These are phyloP conservation scores for Blastobotrys indianensis DNA, from an alignment of 1,139 yeast genomes.

Conservation along the genomic window DNA sequence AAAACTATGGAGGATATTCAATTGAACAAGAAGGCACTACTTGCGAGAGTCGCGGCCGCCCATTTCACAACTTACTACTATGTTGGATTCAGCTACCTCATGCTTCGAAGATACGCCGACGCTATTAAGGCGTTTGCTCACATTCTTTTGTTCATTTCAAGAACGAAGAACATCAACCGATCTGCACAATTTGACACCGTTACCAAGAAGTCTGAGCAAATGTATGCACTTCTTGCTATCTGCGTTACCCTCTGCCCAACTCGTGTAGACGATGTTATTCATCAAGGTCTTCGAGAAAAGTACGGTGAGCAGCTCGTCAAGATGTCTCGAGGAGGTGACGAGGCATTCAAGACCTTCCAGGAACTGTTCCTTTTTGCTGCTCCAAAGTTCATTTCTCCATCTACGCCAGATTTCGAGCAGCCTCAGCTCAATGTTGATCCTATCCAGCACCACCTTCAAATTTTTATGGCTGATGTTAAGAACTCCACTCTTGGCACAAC, in stretches of 20 bases:
- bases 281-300: slow-evolving; percentile 41
- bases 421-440: slow-evolving; percentile 37
- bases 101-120: slow-evolving; percentile 45
- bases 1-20: slow-evolving; percentile 44
- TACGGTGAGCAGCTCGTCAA: slow-evolving; percentile 42
- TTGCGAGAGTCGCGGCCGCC: slow-evolving; percentile 42
- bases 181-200: slow-evolving; percentile 43
- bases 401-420: slow-evolving; percentile 34
- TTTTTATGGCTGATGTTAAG: slow-evolving; percentile 40
- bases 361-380: slow-evolving; percentile 43
- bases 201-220: slow-evolving; percentile 46
- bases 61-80: slow-evolving; percentile 47
- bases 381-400: slow-evolving; percentile 44
- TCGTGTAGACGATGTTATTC: slow-evolving; percentile 41
- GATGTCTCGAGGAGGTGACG: slow-evolving; percentile 41
- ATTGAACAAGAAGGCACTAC: slow-evolving; percentile 41
- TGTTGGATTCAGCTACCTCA: slow-evolving; percentile 46
- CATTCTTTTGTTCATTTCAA: slow-evolving; percentile 41
- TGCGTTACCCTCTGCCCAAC: slow-evolving; percentile 43
- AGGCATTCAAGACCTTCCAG: slow-evolving; percentile 38
- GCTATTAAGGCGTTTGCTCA: slow-evolving; percentile 46
- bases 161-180: slow-evolving; percentile 41
- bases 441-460: slow-evolving; percentile 38
- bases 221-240: slow-evolving; percentile 45
- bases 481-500: slow-evolving; percentile 38